Conservation (phyloP, 148 eudicot genomes). For the Polygonum aviculare region DNA sequence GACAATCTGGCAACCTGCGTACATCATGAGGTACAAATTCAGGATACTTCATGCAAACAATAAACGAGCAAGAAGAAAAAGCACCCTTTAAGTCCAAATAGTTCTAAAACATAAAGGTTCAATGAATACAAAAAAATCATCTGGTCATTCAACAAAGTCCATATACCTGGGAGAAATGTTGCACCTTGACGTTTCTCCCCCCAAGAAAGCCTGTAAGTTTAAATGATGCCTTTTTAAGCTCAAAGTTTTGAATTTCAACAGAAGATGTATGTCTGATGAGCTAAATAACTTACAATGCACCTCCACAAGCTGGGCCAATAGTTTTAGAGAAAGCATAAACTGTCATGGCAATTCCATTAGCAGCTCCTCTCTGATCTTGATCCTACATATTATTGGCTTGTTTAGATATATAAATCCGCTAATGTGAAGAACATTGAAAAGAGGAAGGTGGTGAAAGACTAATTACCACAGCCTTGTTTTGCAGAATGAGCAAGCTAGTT, state of each 20-base stretch:
- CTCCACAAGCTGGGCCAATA: conserved; percentile 69
- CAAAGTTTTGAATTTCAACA: too few species aligned
- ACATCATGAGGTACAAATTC: not conserved
- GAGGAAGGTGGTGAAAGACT: not conserved
- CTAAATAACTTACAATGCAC: conserved; percentile 52
- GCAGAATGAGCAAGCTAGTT: conserved; percentile 61
- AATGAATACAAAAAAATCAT: too few species aligned
- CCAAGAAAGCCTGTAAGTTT: conserved; percentile 28
- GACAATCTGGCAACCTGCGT: conserved; percentile 19
- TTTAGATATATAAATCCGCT: not conserved
- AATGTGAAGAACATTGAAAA: not conserved
- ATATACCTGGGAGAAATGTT: conserved; percentile 16
- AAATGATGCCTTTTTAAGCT: conserved; percentile 15
- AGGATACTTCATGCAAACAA: too few species aligned
- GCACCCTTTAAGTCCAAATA: too few species aligned
- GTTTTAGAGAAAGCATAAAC: conserved; percentile 65
- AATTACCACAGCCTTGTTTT: conserved; percentile 80
- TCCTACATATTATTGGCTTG: conserved; percentile 28
- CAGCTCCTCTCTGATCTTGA: conserved; percentile 86
- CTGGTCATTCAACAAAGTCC: too few species aligned
- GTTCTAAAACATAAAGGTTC: too few species aligned
- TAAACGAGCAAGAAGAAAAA: too few species aligned
- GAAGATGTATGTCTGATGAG: too few species aligned
- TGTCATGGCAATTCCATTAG: conserved; percentile 80
- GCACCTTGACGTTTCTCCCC: conserved; percentile 28